These are phyloP conservation scores for Hemileia vastatrix DNA, from an alignment of 1,284 basidiomycete genomes.

Conservation along the genomic window DNA sequence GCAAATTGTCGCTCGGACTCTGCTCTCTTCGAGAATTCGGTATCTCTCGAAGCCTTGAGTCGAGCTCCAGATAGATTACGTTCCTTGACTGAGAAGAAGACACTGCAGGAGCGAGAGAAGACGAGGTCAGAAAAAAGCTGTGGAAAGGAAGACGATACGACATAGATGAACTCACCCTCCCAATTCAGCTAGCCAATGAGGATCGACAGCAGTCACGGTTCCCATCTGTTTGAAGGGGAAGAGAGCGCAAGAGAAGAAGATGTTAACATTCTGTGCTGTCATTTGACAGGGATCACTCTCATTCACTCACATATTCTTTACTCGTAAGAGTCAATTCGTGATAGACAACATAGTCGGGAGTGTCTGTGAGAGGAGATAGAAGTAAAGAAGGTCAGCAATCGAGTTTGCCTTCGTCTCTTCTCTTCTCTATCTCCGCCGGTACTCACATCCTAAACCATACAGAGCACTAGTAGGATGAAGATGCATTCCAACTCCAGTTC, in stretches of 20 bases:
- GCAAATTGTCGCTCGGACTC: background rate
- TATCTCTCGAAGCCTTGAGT: background rate
- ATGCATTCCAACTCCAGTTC: constrained; percentile 83
- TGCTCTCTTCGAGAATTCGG: background rate
- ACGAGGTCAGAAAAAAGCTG: background rate
- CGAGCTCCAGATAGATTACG: background rate
- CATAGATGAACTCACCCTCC: too few species aligned
- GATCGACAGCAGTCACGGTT: constrained; percentile 86
- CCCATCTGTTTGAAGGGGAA: constrained; percentile 66
- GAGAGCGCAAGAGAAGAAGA: background rate
- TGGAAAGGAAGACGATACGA: background rate
- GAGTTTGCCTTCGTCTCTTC: too few species aligned
- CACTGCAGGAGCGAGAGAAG: background rate
- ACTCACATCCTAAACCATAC: constrained; percentile 80
- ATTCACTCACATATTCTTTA: constrained; percentile 81
- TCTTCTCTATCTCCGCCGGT: constrained; percentile 15
- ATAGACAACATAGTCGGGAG: constrained; percentile 91
- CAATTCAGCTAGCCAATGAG: constrained; percentile 70
- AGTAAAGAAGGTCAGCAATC: constrained; percentile 21
- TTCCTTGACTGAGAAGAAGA: background rate
- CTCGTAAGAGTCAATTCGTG: constrained; percentile 57
- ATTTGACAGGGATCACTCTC: constrained; percentile 17
- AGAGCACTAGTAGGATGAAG: constrained; percentile 93
- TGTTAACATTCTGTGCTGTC: constrained; percentile 10
- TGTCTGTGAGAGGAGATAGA: constrained; percentile 53